Evolutionary conservation across 1,284 basidiomycete species (phyloP), one percentile per base, ranked within the genome.

Genomic region (Chondrostereum purpureum): DNA sequence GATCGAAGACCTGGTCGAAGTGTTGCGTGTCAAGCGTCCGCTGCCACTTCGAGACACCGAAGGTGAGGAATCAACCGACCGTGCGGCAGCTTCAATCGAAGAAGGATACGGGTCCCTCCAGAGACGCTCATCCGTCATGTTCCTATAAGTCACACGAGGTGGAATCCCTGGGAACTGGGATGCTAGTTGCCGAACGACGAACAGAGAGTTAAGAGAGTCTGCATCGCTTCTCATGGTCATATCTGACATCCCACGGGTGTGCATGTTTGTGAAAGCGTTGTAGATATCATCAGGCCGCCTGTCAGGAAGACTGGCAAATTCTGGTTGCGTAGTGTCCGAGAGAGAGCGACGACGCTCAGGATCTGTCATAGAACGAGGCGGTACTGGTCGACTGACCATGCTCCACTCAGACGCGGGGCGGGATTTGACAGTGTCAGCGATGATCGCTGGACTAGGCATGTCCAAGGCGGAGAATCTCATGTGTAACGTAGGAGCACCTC

Each of bases 381-480:
- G 46, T 43, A 36, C 41, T 18, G 22, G 44, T 8, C 46, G 51
- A 19, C 53, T 50, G 45, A 46, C 46, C 20, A 34, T 18, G 34
- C 47, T 47, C 50, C 51, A 45, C 22, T 49, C 51, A 5, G 53
- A 55, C 13, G 47, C 49, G 16, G 59, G 52, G 2, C 56, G 55
- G 6, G 51, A 44, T 45, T 63, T 61, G 18, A 61, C 44, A 19
- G 49, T 58, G 24, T 66, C 62, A 1, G 59, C 59, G 13, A 71
- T 55, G 1, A 57, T 22, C 10, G 56, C 55, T 14, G 68, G 67
- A 31, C 53, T 58, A 13, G 76, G 73, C 42, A 80, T 55, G 36
- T 70, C 66, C 24, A 80, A 60, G 20, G 61, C 59, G 0, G 83
- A 85, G 50, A 86, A 77, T 16, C 80, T 75, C 53, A 88, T 66